These are phyloP conservation scores for Ilex paraguariensis DNA, from an alignment of 305 asterid species.

Conservation along the genomic window DNA sequence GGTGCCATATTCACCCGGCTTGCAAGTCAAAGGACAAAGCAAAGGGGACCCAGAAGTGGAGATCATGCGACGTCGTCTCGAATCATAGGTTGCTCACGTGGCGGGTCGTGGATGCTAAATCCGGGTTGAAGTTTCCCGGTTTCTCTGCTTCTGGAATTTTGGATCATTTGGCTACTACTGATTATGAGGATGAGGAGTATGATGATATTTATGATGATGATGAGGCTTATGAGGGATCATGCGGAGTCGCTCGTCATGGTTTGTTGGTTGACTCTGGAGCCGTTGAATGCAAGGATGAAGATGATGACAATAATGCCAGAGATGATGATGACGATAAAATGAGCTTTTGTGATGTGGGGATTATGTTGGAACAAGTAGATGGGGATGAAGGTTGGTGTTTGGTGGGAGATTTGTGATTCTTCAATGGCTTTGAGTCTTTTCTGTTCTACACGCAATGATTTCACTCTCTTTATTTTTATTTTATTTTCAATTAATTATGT, in stretches of 20 bases:
- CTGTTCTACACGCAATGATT: no score
- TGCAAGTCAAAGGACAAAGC: conserved; percentile 59
- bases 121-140: conserved; percentile 41
- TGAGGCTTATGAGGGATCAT: conserved; percentile 7
- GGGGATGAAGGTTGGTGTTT: conserved; percentile 69
- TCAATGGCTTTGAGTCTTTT: neutral
- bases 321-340: conserved; percentile 25
- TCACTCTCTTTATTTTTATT: conserved; percentile 5
- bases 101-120: conserved; percentile 47
- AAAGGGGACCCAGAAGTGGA: conserved; percentile 55
- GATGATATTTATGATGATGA: neutral
- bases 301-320: conserved; percentile 3
- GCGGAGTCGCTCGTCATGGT: conserved; percentile 3
- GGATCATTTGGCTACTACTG: conserved; percentile 42
- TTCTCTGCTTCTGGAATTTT: conserved; percentile 54
- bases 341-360: conserved; percentile 66
- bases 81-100: conserved; percentile 36
- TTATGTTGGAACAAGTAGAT: conserved; percentile 39
- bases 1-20: conserved; percentile 55
- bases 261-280: conserved; percentile 15
- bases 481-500: conserved; percentile 12
- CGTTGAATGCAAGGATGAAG: conserved; percentile 10
- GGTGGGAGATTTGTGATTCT: conserved; percentile 45
- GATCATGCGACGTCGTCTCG: conserved; percentile 25
- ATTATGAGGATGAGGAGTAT: conserved; percentile 8